A percentile compares a stretch with the other conserved stretches of the same genome.
Evolutionary conservation across 2,329 filamentous ascomycete genomes (phyloP).

Genomic region (Aspergillus pseudoglaucus): DNA sequence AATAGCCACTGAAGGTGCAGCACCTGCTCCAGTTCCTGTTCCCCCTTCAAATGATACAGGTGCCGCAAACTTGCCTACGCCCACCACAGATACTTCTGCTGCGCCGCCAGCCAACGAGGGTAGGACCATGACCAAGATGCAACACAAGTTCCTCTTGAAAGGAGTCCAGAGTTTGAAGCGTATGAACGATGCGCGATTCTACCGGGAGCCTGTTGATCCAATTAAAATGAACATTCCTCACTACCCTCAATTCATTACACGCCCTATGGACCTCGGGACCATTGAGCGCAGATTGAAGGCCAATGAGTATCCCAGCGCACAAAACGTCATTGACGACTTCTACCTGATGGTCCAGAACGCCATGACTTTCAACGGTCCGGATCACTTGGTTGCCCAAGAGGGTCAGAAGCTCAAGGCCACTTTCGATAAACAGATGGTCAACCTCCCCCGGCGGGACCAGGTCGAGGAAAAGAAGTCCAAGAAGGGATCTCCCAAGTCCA

Average conservation of each 20-base stretch:
- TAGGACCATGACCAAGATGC: constrained; percentile 34
- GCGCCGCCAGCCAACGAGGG: constrained; percentile 10
- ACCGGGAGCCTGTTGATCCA: constrained; percentile 69
- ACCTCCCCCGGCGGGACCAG: constrained; percentile 51
- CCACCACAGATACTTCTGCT: constrained; percentile 20
- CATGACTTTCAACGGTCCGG: constrained; percentile 70
- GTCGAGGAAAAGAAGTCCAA: constrained; percentile 58
- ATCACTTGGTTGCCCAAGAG: constrained; percentile 65
- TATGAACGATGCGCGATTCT: constrained; percentile 70
- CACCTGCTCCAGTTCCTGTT: constrained; percentile 8
- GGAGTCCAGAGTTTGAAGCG: constrained; percentile 60
- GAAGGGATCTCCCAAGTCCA: constrained; percentile 37
- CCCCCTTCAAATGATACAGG: constrained; percentile 35
- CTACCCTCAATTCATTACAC: constrained; percentile 64
- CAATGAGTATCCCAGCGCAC: constrained; percentile 61
- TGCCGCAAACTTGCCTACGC: constrained; percentile 37
- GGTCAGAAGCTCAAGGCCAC: constrained; percentile 56
- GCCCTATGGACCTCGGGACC: constrained; percentile 76
- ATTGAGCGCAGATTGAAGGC: constrained; percentile 76
- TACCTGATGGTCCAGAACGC: constrained; percentile 74
- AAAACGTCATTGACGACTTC: constrained; percentile 68
- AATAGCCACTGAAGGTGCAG: constrained; percentile 52
- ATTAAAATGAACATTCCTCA: constrained; percentile 70
- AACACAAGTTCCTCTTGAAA: constrained; percentile 38
- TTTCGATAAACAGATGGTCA: constrained; percentile 55